Conservation (phyloP, 495 filamentous ascomycete genomes). For the Penicillium odoratum region DNA sequence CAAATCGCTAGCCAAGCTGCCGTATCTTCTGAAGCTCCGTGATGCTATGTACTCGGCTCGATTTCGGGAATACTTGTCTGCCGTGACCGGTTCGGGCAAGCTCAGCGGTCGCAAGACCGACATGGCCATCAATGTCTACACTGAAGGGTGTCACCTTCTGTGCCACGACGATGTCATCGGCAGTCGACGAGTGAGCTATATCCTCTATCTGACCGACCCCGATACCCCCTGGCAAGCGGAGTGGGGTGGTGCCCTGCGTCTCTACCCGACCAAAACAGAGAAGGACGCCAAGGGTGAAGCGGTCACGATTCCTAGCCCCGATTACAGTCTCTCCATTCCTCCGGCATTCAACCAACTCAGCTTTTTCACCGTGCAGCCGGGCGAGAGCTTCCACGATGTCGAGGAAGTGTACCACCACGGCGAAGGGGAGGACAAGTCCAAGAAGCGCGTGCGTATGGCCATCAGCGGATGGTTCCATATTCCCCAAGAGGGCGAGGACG, state of each 20-base stretch:
- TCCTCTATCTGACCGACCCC: slow-evolving; percentile 92
- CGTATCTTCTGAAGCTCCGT: slow-evolving; percentile 80
- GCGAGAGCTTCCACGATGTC: slow-evolving; percentile 97
- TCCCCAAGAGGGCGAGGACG: slow-evolving; percentile 92
- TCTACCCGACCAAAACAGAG: slow-evolving; percentile 77
- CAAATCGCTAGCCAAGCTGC: slow-evolving; percentile 75
- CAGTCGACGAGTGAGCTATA: slow-evolving; percentile 89
- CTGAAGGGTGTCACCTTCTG: slow-evolving; percentile 89
- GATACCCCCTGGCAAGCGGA: slow-evolving; percentile 86
- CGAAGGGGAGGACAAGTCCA: slow-evolving; percentile 61
- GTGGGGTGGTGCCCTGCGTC: slow-evolving; percentile 90
- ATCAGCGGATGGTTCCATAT: slow-evolving; percentile 99
- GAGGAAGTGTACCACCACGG: slow-evolving; percentile 87
- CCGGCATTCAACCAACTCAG: slow-evolving; percentile 96
- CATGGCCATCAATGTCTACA: slow-evolving; percentile 99
- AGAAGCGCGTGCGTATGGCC: slow-evolving; percentile 85
- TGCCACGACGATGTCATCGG: slow-evolving; percentile 99
- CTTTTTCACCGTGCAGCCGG: slow-evolving; percentile 97
- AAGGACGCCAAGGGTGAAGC: slow-evolving; percentile 65
- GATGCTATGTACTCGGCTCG: slow-evolving; percentile 88
- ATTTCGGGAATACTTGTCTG: slow-evolving; percentile 85
- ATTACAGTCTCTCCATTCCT: slow-evolving; percentile 74
- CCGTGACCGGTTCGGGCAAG: slow-evolving; percentile 78
- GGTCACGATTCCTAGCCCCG: slow-evolving; percentile 72
- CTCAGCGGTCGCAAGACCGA: slow-evolving; percentile 94